Percentiles rank a stretch among this genome's conserved stretches.
Evolutionary conservation across 176 grass and related monocot species (phyloP).

Genomic region (Carex littledalei): DNA sequence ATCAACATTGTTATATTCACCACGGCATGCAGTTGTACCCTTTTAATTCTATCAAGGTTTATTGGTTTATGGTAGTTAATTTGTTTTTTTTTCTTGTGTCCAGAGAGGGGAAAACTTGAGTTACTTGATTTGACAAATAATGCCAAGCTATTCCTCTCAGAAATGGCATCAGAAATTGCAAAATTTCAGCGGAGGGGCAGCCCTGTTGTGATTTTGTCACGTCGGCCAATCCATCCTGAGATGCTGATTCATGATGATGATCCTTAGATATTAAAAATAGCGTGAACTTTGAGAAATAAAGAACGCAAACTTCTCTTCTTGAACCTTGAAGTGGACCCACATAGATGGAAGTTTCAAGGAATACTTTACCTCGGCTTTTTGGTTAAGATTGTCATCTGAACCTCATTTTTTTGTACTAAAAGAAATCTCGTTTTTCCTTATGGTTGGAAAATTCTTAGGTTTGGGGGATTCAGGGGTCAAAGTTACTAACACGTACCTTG

Average conservation of each 20-base stretch:
- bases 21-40: background rate
- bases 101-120: constrained; percentile 9
- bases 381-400: background rate
- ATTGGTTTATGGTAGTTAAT: background rate
- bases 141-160: background rate
- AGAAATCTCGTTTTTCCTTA: background rate
- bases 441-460: background rate
- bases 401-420: background rate
- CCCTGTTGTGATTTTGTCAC: constrained; percentile 6
- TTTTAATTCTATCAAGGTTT: background rate
- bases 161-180: background rate
- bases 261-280: constrained; percentile 13
- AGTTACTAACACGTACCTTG: background rate
- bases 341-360: background rate
- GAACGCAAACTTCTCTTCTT: background rate
- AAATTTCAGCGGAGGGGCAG: constrained; percentile 6
- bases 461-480: background rate
- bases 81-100: background rate
- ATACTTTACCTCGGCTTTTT: background rate
- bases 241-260: constrained; percentile 17
- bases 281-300: background rate
- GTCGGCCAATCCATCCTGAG: background rate
- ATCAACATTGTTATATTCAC: background rate
- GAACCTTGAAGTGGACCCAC: background rate
- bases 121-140: constrained; percentile 18